phyloP scores from a whole-genome alignment of 257 asterid genomes.

The Craterostigma plantagineum region DNA sequence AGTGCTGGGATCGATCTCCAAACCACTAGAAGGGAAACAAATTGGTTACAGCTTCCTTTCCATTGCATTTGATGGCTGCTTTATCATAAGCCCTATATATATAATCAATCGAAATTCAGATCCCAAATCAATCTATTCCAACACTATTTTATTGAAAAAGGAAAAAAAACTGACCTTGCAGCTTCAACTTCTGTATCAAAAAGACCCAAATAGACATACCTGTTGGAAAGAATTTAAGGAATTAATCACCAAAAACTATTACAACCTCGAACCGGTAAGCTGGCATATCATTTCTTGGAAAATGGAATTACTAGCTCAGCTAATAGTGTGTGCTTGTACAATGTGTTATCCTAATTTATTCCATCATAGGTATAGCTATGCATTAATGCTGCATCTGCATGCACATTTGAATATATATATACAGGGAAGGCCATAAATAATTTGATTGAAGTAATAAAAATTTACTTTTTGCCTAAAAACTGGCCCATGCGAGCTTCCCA shows the following conservation, averaged over 20 bases:
- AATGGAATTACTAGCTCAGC: too few relatives aligned
- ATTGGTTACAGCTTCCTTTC: constrained; percentile 95
- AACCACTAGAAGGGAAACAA: too few relatives aligned
- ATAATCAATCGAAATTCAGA: background rate
- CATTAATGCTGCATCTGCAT: background rate
- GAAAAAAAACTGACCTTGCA: constrained; percentile 46
- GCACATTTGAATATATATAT: background rate
- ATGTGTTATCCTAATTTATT: too few relatives aligned
- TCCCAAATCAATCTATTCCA: too few relatives aligned
- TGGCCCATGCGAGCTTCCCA: constrained; percentile 99
- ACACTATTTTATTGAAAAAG: background rate
- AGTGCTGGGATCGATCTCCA: constrained; percentile 74
- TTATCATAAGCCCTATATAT: constrained; percentile 75
- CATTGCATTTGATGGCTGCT: constrained; percentile 92
- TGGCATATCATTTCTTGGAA: background rate
- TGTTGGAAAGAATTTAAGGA: constrained; percentile 8
- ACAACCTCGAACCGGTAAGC: too few relatives aligned
- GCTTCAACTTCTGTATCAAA: constrained; percentile 95
- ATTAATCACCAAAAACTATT: too few relatives aligned
- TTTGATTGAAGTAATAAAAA: background rate
- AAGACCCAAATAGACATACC: constrained; percentile 95
- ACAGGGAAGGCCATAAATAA: background rate
- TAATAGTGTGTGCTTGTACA: background rate
- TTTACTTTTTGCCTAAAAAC: constrained; percentile 75
- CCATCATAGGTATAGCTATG: too few relatives aligned